phyloP scores from a whole-genome alignment of 768 basidiomycete genomes.

The Rhizopogon sp. region DNA sequence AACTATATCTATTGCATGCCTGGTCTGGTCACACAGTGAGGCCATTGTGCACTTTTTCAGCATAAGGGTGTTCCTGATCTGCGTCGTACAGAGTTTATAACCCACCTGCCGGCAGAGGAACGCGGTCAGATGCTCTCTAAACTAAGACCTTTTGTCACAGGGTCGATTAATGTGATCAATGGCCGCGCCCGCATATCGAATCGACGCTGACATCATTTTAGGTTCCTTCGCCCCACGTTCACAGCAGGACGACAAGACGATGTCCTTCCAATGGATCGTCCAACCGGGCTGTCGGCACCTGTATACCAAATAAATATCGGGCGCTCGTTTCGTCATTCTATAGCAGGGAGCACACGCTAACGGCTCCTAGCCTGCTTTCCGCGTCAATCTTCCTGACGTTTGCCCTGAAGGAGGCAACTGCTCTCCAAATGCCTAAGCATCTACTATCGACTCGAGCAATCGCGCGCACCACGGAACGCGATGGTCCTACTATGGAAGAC shows the following conservation, averaged over 20 bases:
- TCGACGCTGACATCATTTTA: conserved; percentile 17
- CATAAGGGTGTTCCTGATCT: conserved; percentile 19
- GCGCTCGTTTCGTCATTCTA: conserved; percentile 10
- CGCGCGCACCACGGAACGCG: conserved; percentile 37
- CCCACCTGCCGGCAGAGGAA: conserved; percentile 30
- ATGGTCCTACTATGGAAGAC: conserved; percentile 53
- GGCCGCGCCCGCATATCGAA: conserved; percentile 1
- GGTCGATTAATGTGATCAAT: conserved; percentile 22
- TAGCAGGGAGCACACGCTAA: conserved; percentile 14
- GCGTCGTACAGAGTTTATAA: conserved; percentile 32
- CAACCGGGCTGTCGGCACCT: conserved; percentile 8
- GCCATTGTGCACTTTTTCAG: conserved; percentile 20
- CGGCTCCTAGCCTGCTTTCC: conserved; percentile 33
- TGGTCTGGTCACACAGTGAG: conserved; percentile 33
- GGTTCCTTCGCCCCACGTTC: conserved; percentile 21
- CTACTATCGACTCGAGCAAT: conserved; percentile 44
- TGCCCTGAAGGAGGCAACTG: conserved; percentile 42
- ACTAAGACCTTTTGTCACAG: conserved; percentile 36
- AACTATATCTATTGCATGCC: conserved; percentile 27
- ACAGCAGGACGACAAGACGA: conserved; percentile 14
- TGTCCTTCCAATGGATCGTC: conserved; percentile 15
- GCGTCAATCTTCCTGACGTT: conserved; percentile 51
- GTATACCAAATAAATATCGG: conserved; percentile 1
- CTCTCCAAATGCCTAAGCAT: conserved; percentile 42
- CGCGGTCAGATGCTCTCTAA: conserved; percentile 37